These are phyloP conservation scores for Nigrospora oryzae DNA, from an alignment of 2,329 filamentous ascomycete genomes.

Conservation along the genomic window DNA sequence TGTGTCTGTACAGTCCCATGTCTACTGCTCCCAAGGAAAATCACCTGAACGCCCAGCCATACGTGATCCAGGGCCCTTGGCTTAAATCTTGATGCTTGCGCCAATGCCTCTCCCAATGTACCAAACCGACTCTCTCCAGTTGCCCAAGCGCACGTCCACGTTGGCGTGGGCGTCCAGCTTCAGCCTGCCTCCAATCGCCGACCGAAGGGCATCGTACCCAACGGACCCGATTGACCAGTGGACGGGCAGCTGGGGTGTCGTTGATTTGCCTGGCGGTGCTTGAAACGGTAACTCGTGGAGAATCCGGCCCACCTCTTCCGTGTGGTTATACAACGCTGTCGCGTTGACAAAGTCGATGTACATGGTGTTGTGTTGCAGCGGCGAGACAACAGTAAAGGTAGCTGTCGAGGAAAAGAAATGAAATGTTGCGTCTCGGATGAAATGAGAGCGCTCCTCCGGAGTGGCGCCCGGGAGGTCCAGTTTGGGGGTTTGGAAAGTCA, in stretches of 20 bases:
- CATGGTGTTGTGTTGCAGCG: conserved; percentile 63
- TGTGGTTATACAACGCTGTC: conserved; percentile 76
- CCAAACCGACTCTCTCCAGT: conserved; percentile 66
- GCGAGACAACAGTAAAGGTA: conserved; percentile 74
- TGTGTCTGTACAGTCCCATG: too few relatives aligned
- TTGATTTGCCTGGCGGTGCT: conserved; percentile 64
- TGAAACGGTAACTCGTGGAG: conserved; percentile 65
- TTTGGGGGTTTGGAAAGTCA: conserved; percentile 65
- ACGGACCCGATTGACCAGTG: conserved; percentile 68
- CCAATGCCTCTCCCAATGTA: conserved; percentile 64
- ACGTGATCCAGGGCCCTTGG: not conserved
- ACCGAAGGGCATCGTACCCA: conserved; percentile 73
- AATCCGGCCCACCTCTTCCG: conserved; percentile 70
- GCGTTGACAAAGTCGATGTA: conserved; percentile 76
- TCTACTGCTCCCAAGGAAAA: not conserved
- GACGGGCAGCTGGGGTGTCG: conserved; percentile 73
- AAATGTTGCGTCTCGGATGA: conserved; percentile 80
- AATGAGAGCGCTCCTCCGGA: conserved; percentile 45
- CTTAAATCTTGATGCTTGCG: conserved; percentile 48
- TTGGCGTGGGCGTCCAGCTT: conserved; percentile 71
- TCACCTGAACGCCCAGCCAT: not conserved
- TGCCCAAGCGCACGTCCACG: conserved; percentile 65
- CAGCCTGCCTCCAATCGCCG: conserved; percentile 71
- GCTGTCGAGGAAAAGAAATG: conserved; percentile 83
- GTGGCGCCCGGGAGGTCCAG: conserved; percentile 48